Evolutionary conservation across 371 early-diverging fungal species (phyloP).

Genomic region (Saksenaea oblongispora): DNA sequence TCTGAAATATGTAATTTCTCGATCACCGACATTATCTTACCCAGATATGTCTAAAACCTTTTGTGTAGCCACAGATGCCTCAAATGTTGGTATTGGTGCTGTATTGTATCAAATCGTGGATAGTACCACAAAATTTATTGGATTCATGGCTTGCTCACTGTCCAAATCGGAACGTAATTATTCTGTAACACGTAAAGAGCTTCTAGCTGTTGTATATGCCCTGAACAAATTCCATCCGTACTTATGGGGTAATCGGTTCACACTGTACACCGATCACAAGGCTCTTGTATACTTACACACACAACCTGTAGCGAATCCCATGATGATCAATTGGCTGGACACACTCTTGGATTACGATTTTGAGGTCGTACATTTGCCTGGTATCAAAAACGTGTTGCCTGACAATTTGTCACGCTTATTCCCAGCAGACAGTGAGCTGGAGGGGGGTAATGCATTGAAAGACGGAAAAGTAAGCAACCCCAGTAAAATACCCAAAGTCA

Average conservation of each 20-base stretch:
- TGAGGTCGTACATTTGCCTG: constrained; percentile 20
- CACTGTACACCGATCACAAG: neutral
- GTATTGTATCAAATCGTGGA: constrained; percentile 26
- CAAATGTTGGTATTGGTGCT: constrained; percentile 37
- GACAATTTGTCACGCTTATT: constrained; percentile 21
- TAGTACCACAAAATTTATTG: constrained; percentile 15
- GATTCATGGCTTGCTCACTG: constrained; percentile 15
- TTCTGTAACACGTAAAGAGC: constrained; percentile 12
- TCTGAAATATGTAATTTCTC: neutral
- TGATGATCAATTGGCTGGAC: constrained; percentile 26
- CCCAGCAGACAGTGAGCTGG: constrained; percentile 17
- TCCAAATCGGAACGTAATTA: constrained; percentile 16
- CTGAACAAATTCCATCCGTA: constrained; percentile 30
- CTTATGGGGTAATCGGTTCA: constrained; percentile 26
- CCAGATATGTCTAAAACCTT: constrained; percentile 33
- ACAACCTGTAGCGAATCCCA: constrained; percentile 19
- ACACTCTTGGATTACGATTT: constrained; percentile 25
- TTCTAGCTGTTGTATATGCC: constrained; percentile 20
- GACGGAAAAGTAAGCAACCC: too few species aligned
- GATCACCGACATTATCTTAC: constrained; percentile 8
- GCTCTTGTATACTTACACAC: constrained; percentile 19
- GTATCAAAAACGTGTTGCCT: constrained; percentile 19
- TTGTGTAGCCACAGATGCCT: constrained; percentile 43
- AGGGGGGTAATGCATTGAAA: neutral
- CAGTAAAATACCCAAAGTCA: constrained; percentile 24